Base-by-base conservation (phyloP, 805 yeast species). In the Metschnikowia continentalis region DNA sequence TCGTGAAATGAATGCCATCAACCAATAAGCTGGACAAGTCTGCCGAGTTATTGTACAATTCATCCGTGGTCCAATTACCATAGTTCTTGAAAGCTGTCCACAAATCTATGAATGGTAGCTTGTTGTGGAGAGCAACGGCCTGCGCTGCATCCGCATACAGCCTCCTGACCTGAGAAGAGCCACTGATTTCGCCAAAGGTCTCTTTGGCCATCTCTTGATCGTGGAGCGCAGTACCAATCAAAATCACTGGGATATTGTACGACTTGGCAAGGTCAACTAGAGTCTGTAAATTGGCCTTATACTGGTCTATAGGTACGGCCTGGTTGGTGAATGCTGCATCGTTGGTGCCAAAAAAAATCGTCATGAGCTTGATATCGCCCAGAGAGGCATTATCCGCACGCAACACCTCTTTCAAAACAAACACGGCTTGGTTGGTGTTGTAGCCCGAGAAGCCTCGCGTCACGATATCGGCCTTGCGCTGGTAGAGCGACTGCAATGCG, bases 401-500 rank as follows among this genome's bases (percentile, higher is more conserved):
- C 33, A 89, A 65, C 4, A 88, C 57, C 43, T 72, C 66, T 15
- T 70, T 71, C 30, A 72, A 57, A 6, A 71, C 54, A 1, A 54
- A 39, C 8, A 72, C 60, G 0, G 80, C 90, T 68, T 83, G 83
- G 35, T 81, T 78, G 0, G 90, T 69, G 57, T 78, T 88, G 69
- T 88, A 90, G 0, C 97, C 97, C 1, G 82, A 63, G 60, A 71
- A 88, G 0, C 97, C 97, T 52, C 96, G 72, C 38, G 80, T 83
- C 1, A 90, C 61, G 2, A 91, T 71, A 56, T 88, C 92, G 42
- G 88, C 58, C 61, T 75, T 79, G 41, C 96, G 75, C 1, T 74
- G 66, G 62, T 88, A 87, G n/a, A 40, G 52, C 30, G 72, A 60
- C 36, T 69, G 74, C 23, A 86, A 60, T 0, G 78, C 82, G 0